Conservation (phyloP, 805 yeast genomes). For the Candida montana region DNA sequence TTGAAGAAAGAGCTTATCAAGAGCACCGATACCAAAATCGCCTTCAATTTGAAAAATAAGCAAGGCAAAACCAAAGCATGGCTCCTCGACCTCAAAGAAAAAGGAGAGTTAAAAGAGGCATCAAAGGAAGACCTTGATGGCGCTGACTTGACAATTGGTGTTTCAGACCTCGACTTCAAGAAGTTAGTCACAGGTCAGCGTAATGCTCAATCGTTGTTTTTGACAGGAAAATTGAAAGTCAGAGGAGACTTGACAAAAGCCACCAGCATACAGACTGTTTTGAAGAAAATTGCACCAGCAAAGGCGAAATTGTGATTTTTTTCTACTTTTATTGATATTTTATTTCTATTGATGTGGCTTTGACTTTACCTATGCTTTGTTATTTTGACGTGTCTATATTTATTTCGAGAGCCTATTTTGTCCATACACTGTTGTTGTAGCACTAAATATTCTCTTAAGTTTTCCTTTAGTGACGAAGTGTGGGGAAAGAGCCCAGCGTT, state of each 20-base stretch:
- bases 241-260: constrained; percentile 93
- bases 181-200: constrained; percentile 73
- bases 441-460: not conserved
- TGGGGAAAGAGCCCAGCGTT: too few species aligned
- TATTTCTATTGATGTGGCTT: not conserved
- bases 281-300: constrained; percentile 45
- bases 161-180: constrained; percentile 65
- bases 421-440: not conserved
- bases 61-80: constrained; percentile 51
- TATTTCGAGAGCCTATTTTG: not conserved
- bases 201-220: constrained; percentile 77
- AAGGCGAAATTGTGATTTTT: constrained; percentile 37
- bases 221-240: constrained; percentile 80
- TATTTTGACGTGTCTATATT: not conserved
- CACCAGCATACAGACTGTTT: constrained; percentile 62
- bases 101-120: constrained; percentile 38
- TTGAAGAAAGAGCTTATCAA: constrained; percentile 19
- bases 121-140: constrained; percentile 41
- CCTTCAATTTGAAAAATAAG: constrained; percentile 62
- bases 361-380: not conserved
- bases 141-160: constrained; percentile 60
- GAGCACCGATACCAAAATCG: constrained; percentile 54
- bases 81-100: constrained; percentile 61
- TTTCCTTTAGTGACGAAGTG: not conserved
- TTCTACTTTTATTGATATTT: not conserved